Evolutionary conservation across 306 rosid species (phyloP).

Genomic region (Prunus davidiana): DNA sequence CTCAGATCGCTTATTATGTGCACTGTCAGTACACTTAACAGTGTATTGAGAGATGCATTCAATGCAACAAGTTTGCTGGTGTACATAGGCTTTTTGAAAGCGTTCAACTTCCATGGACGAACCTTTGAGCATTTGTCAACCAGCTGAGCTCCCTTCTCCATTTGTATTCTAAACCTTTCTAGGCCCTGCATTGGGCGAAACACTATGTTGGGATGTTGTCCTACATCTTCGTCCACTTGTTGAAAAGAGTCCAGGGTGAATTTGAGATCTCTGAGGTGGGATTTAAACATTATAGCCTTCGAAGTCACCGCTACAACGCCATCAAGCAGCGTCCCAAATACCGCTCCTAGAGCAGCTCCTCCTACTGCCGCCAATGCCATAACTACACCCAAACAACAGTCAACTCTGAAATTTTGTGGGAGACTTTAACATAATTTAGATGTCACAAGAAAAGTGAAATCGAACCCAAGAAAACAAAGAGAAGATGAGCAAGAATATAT

Average conservation of each 20-base stretch:
- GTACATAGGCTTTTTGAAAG: background rate
- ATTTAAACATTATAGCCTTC: background rate
- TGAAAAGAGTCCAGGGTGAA: background rate
- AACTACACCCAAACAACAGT: too few species aligned
- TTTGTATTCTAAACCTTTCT: background rate
- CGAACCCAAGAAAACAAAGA: too few species aligned
- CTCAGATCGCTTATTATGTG: background rate
- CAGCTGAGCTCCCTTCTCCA: background rate
- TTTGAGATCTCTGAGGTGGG: background rate
- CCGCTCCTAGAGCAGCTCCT: background rate
- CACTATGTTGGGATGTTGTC: background rate
- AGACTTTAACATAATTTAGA: too few species aligned
- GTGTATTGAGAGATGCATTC: background rate
- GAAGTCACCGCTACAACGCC: background rate
- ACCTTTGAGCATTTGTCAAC: background rate
- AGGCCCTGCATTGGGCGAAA: background rate
- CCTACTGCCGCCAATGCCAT: background rate
- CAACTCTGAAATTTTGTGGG: too few species aligned
- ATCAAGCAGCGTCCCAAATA: background rate
- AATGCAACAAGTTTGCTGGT: background rate
- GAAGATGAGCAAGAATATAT: too few species aligned
- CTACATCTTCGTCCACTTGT: background rate
- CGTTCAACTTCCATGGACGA: background rate
- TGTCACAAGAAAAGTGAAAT: too few species aligned
- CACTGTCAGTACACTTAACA: background rate